A percentile compares a stretch with the other conserved stretches of the same genome.
Evolutionary conservation across 768 basidiomycete genomes (phyloP).

Genomic region (Boletus vinaceobasis): DNA sequence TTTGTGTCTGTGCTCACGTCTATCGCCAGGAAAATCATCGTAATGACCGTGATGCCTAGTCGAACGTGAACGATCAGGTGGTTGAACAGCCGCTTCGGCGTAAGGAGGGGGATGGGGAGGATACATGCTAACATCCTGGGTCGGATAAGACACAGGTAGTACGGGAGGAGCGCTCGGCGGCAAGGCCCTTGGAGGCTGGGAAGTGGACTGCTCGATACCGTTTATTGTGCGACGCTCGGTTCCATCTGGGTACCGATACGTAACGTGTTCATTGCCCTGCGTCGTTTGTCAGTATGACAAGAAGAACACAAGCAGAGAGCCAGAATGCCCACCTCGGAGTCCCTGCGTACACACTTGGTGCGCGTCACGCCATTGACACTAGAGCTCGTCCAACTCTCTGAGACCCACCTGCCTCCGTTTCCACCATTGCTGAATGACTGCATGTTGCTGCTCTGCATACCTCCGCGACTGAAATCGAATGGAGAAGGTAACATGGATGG

Average conservation of each 20-base stretch:
- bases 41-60: constrained; percentile 17
- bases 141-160: not conserved
- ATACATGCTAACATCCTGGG: not conserved
- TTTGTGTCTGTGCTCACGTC: constrained; percentile 12
- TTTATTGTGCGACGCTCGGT: constrained; percentile 64
- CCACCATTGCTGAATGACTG: constrained; percentile 12
- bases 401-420: constrained; percentile 37
- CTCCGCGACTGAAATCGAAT: constrained; percentile 12
- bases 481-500: constrained; percentile 7
- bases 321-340: constrained; percentile 51
- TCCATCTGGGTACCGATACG: constrained; percentile 63
- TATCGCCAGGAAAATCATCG: constrained; percentile 7
- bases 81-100: constrained; percentile 13
- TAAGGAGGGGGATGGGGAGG: constrained; percentile 24
- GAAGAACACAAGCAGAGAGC: not conserved
- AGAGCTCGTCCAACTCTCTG: constrained; percentile 54
- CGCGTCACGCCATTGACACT: constrained; percentile 69
- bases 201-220: constrained; percentile 46
- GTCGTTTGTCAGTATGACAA: constrained; percentile 2
- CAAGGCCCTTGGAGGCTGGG: constrained; percentile 14
- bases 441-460: constrained; percentile 9
- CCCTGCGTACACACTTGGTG: constrained; percentile 49
- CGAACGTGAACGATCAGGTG: constrained; percentile 14
- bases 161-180: constrained; percentile 1
- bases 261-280: constrained; percentile 75